phyloP scores from a whole-genome alignment of 495 filamentous ascomycete species.

The Aspergillus leporis region DNA sequence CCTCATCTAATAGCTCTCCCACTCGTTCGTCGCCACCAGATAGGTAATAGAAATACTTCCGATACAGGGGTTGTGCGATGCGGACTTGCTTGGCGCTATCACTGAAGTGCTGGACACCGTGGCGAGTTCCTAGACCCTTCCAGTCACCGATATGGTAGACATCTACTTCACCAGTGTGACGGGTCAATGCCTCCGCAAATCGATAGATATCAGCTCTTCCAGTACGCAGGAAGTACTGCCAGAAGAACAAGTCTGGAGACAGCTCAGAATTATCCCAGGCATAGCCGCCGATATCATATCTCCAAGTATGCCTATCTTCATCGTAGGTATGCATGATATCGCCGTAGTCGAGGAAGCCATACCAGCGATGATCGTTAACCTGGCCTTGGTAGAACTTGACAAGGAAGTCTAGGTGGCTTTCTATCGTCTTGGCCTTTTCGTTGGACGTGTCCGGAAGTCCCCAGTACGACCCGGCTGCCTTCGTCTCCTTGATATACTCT shows the following conservation, averaged over 20 bases:
- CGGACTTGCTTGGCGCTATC: constrained; percentile 53
- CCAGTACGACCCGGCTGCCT: constrained; percentile 47
- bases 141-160: constrained; percentile 49
- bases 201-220: constrained; percentile 46
- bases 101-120: constrained; percentile 52
- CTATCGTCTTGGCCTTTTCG: constrained; percentile 27
- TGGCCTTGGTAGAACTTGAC: constrained; percentile 48
- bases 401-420: constrained; percentile 43
- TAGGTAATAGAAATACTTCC: constrained; percentile 48
- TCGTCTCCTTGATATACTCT: constrained; percentile 39
- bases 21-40: constrained; percentile 45
- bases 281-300: constrained; percentile 54
- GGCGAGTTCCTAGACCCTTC: constrained; percentile 52
- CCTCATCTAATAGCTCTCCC: constrained; percentile 42
- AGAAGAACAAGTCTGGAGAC: constrained; percentile 52
- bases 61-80: constrained; percentile 34
- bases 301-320: constrained; percentile 47
- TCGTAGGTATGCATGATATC: constrained; percentile 56
- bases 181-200: constrained; percentile 48
- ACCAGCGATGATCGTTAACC: constrained; percentile 47
- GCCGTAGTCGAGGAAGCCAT: constrained; percentile 54
- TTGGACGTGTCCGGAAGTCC: constrained; percentile 16
- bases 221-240: constrained; percentile 52
- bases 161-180: constrained; percentile 52
- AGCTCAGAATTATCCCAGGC: constrained; percentile 58